Base-by-base conservation (phyloP, 805 yeast genomes). In the Ogataea chonburiensis region DNA sequence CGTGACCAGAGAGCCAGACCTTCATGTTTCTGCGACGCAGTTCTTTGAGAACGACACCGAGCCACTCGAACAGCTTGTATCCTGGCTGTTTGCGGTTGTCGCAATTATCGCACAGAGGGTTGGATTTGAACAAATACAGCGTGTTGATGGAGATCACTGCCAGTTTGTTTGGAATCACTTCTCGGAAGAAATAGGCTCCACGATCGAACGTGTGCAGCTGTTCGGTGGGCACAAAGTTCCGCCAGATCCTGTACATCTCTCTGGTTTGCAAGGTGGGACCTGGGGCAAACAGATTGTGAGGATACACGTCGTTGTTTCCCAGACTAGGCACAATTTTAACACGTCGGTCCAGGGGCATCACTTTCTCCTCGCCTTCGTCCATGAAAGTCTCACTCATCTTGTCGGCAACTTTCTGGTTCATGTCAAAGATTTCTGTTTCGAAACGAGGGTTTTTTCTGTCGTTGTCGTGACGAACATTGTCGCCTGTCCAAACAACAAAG, bases 401-500 rank as follows among this genome's bases (percentile, higher is more conserved):
- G 13, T 66, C 63, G 4, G 86, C 70, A 7, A 84, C 74, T 17
- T 66, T 46, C 43, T 71, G 68, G 54, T 86, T 86, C 76, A 80
- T 70, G 9, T 79, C 81, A 44, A 85, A 75, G 29, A 86, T 86
- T 38, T 79, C 76, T 40, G 54, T 52, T 52, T 86, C 94, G 1
- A 85, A 75, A 64, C 96, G 73, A 3, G 95, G 96, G 51, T 64
- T 62, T 14, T 57, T 55, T 54, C 94, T 67, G 60, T 86, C 95
- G 50, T 81, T 83, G 57, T 86, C 95, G 57, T 86, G 95, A 38
- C 95, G 70, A 29, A 84, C 75, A 50, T 86, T 86, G 60, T 86
- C 96, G 20, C 96, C 96, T 0, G 95, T 86, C 95, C 95, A 86
- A 10, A 86, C 73, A 9, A 86, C 80, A 60, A 86, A 86, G 57